Evolutionary conservation across 2,329 filamentous ascomycete species (phyloP), one percentile per base, ranked within the genome.

Genomic region (Nannizzia gypsea): DNA sequence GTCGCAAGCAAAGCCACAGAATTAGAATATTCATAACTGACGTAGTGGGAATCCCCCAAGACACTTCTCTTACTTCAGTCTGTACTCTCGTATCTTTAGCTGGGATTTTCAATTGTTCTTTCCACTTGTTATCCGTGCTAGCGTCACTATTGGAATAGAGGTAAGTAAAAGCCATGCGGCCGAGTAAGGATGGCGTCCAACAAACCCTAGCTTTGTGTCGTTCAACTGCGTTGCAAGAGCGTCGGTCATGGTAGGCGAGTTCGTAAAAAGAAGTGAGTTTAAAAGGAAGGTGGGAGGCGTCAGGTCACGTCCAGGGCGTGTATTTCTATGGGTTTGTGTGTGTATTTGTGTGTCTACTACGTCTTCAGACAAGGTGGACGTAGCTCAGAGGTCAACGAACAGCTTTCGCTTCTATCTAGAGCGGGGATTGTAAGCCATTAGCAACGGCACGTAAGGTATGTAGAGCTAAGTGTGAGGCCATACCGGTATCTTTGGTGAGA

Each of bases 41-140:
- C 22, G 34, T 34, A 2, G 26, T 9, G 48, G 48, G 6, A 24
- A 6, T 20, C 26, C 2, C 17, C 5, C 31, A 8, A 36, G 48
- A 11, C 8, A 31, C 17, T 24, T 6, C n/a, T 68, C 71, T 52
- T 66, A 78, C 76, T 72, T 79, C 77, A 60, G 77, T 80, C 67
- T 80, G 77, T 63, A 75, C 73, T 64, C 77, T 73, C 59, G 70
- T 71, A 68, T 80, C 77, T 68, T 78, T 80, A 17, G 70, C 69
- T 11, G 76, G 76, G 46, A 74, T 65, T 62, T 78, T 78, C 63
- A 79, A 66, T 54, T 74, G 70, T 56, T 76, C 72, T 65, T 75
- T 78, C 72, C 76, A 77, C 66, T 70, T 64, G 55, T 68, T 66
- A 20, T 77, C 74, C 67, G 70, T 61, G 61, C 66, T 70, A 63